Percentiles rank a stretch among this genome's conserved stretches.
Conservation (phyloP, 225 moss, liverwort and hornwort species). For the Anthoceros angustus region DNA sequence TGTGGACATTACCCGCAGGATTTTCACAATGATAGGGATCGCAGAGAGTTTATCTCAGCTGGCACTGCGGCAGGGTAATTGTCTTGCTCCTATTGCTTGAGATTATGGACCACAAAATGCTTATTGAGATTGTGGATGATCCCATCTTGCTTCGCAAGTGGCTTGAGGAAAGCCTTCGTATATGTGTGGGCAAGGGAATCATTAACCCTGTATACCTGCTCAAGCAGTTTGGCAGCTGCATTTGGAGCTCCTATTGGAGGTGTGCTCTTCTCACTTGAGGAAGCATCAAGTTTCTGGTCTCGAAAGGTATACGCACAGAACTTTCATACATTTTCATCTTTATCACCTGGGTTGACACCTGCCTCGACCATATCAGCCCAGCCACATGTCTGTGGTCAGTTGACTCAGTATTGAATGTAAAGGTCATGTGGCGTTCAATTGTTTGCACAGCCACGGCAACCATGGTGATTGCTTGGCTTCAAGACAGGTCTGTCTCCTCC, state of each 20-base stretch:
- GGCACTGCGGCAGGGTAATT: conserved; percentile 71
- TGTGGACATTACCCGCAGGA: conserved; percentile 21
- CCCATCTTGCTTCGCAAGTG: background rate
- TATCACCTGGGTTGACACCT: too few species aligned
- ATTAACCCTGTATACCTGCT: background rate
- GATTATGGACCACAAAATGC: background rate
- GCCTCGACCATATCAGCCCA: background rate
- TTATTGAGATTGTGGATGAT: too few species aligned
- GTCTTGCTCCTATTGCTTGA: conserved; percentile 1
- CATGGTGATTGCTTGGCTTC: conserved; percentile 72
- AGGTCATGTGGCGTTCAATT: conserved; percentile 91
- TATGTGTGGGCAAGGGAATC: background rate
- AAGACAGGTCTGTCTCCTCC: conserved; percentile 31
- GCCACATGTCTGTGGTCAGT: background rate
- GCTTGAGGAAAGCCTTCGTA: background rate
- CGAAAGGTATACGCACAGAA: conserved; percentile 37
- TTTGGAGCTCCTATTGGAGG: conserved; percentile 86
- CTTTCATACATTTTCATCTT: too few species aligned
- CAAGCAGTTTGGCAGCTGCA: conserved; percentile 57
- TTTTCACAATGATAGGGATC: conserved; percentile 81
- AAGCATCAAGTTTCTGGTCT: conserved; percentile 90
- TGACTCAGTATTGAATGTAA: background rate
- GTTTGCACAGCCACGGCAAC: conserved; percentile 69
- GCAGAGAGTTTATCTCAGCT: conserved; percentile 83
- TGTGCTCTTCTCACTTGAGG: conserved; percentile 70